Conservation (phyloP, 1,139 yeast species). For the Suhomyces guaymorum region DNA sequence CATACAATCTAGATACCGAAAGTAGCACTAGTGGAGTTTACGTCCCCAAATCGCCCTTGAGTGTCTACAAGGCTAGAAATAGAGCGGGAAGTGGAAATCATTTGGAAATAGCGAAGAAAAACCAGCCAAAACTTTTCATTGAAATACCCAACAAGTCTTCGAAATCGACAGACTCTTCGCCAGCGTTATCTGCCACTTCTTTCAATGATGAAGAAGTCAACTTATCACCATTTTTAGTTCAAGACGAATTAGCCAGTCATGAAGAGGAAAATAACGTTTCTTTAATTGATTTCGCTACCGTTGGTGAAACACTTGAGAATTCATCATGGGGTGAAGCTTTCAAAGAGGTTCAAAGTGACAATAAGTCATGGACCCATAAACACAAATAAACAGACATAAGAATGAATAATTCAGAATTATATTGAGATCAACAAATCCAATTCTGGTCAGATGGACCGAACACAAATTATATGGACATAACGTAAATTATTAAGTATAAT, state of each 20-base stretch:
- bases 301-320: conserved; percentile 29
- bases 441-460: no score
- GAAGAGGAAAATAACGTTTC: conserved; percentile 17
- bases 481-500: no score
- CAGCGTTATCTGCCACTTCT: conserved; percentile 3
- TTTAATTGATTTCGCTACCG: conserved; percentile 24
- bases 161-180: conserved; percentile 7
- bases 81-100: conserved; percentile 8
- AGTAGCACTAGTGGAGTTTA: conserved; percentile 26
- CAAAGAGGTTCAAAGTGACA: conserved; percentile 19
- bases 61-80: conserved; percentile 22
- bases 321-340: conserved; percentile 33
- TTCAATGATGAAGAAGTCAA: conserved; percentile 11
- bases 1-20: conserved; percentile 11
- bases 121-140: conserved; percentile 23
- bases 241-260: conserved; percentile 4
- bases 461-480: no score
- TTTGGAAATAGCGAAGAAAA: conserved; percentile 2
- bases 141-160: conserved; percentile 19
- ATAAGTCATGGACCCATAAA: conserved; percentile 1
- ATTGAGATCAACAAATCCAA: no score
- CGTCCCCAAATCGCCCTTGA: conserved; percentile 36
- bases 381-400: conserved; percentile 1
- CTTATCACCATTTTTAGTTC: conserved; percentile 15
- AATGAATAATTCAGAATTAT: no score